Percentiles rank a stretch among this genome's conserved stretches.
These are phyloP conservation scores for Globisporangium yorkense DNA, from an alignment of 352 stramenopile species.

Conservation along the genomic window DNA sequence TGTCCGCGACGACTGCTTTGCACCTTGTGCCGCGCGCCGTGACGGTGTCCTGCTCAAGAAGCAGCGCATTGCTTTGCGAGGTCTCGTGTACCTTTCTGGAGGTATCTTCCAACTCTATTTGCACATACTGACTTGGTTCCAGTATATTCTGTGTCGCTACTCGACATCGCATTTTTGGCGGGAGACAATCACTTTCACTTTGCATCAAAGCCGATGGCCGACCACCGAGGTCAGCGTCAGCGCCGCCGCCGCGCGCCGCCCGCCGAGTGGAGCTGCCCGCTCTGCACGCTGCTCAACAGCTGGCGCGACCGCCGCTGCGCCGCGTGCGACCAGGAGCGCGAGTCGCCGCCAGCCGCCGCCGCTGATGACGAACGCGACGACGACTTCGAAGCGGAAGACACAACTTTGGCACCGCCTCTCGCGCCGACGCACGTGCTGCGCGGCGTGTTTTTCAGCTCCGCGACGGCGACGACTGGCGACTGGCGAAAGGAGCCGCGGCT, in stretches of 20 bases:
- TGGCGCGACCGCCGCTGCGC: slow-evolving; percentile 36
- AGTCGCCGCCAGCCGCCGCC: slow-evolving; percentile 3
- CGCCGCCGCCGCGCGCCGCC: background rate
- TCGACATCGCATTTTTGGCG: no score
- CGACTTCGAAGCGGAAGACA: background rate
- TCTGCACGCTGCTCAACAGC: slow-evolving; percentile 64
- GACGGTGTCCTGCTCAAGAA: no score
- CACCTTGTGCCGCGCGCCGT: no score
- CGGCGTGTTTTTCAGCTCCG: slow-evolving; percentile 42
- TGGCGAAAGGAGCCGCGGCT: slow-evolving; percentile 35
- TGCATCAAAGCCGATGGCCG: no score
- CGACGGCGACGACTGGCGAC: background rate
- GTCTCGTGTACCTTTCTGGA: no score
- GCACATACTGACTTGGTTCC: no score
- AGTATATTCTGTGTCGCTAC: no score
- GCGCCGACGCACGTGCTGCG: background rate
- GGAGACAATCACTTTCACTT: no score
- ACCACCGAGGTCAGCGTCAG: no score
- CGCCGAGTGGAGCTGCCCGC: slow-evolving; percentile 57
- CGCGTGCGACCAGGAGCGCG: slow-evolving; percentile 44
- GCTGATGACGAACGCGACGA: background rate
- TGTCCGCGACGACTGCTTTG: no score
- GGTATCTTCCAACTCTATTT: no score
- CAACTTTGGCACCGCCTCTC: background rate
- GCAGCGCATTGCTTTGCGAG: no score